Evolutionary conservation across 2,329 filamentous ascomycete species (phyloP).

Genomic region (Orbilia oligospora): DNA sequence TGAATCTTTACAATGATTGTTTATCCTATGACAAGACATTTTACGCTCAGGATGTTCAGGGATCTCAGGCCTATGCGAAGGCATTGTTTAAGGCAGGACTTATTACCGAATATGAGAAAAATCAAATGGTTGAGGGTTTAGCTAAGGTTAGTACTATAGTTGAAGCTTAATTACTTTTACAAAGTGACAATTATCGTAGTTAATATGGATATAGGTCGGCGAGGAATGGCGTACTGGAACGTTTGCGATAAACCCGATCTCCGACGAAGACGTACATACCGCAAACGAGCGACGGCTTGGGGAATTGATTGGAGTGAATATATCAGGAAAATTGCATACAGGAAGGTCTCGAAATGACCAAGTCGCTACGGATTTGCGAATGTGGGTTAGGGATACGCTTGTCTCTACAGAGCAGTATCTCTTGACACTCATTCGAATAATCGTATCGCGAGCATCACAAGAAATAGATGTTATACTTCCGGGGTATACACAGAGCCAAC

Average conservation of each 20-base stretch:
- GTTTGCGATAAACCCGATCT: slow-evolving; percentile 71
- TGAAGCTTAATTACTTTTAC: too few species aligned
- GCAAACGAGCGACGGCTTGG: slow-evolving; percentile 80
- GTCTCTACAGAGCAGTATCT: slow-evolving; percentile 78
- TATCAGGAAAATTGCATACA: slow-evolving; percentile 90
- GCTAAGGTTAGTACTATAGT: slow-evolving; percentile 69
- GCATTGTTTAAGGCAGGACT: slow-evolving; percentile 83
- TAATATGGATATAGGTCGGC: slow-evolving; percentile 67
- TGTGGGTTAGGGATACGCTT: slow-evolving; percentile 86
- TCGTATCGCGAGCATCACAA: slow-evolving; percentile 77
- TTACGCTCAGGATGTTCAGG: slow-evolving; percentile 83
- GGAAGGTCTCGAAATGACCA: slow-evolving; percentile 91
- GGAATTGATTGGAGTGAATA: slow-evolving; percentile 87
- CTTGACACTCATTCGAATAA: slow-evolving; percentile 77
- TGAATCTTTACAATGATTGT: slow-evolving; percentile 86
- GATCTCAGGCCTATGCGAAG: slow-evolving; percentile 83
- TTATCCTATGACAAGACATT: slow-evolving; percentile 83
- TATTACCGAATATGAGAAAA: slow-evolving; percentile 79
- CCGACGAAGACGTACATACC: slow-evolving; percentile 77
- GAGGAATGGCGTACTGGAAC: slow-evolving; percentile 71
- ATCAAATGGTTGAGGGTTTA: slow-evolving; percentile 80
- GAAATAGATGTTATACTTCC: slow-evolving; percentile 87
- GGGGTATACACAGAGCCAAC: slow-evolving; percentile 88
- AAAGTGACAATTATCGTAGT: too few species aligned
- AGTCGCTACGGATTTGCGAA: slow-evolving; percentile 87